Evolutionary conservation across 1,139 yeast species (phyloP).

Genomic region (Sugiyamaella paludigena): DNA sequence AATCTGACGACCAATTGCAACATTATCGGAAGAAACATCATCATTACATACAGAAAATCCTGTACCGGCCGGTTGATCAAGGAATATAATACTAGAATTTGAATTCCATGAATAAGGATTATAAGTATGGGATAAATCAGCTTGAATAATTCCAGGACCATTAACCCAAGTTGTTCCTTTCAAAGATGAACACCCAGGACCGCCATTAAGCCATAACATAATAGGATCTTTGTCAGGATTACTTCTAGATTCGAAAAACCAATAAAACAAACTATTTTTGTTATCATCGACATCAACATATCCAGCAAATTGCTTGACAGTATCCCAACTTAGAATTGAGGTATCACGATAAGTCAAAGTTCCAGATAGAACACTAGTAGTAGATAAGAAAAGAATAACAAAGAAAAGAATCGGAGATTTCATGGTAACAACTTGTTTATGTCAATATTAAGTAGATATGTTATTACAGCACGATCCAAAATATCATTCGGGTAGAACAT

Average conservation of each 20-base stretch:
- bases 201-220: conserved; percentile 68
- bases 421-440: no score
- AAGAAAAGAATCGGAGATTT: no score
- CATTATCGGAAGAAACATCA: conserved; percentile 32
- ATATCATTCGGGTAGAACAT: no score
- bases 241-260: conserved; percentile 68
- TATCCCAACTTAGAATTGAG: conserved; percentile 32
- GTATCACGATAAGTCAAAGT: conserved; percentile 27
- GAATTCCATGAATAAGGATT: conserved; percentile 69
- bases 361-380: no score
- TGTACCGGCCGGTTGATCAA: conserved; percentile 72
- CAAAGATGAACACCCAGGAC: conserved; percentile 71
- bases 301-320: conserved; percentile 59
- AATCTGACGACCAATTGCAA: conserved; percentile 90
- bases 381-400: no score
- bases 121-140: conserved; percentile 47
- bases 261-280: conserved; percentile 76
- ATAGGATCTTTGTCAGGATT: conserved; percentile 62
- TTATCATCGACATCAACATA: conserved; percentile 73
- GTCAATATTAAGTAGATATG: no score
- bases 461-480: no score
- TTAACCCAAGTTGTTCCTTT: conserved; percentile 62
- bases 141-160: conserved; percentile 57
- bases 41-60: conserved; percentile 61
- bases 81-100: conserved; percentile 64